Evolutionary conservation across 768 basidiomycete genomes (phyloP), one percentile per base, ranked within the genome.

Genomic region (Tylopilus subfusipes): DNA sequence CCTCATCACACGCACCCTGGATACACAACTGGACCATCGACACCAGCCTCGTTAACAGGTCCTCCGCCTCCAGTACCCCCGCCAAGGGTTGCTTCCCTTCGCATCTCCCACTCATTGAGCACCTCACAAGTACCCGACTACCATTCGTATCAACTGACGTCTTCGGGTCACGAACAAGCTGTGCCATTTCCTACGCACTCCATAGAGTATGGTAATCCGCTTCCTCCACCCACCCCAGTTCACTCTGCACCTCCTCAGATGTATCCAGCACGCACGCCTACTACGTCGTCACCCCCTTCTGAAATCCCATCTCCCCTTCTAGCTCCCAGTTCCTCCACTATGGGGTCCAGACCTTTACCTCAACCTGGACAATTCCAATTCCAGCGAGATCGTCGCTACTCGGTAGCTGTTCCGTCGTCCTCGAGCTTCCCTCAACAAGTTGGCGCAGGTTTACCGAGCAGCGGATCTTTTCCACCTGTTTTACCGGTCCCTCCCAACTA

Each of bases 401-500:
- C 69, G 8, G 49, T 71, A 44, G 64, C 67, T 5, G 49, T 62
- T 31, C 58, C 54, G 1, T 66, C 68, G n/a, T 68, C 70, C 18
- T 66, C 66, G 2, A 72, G 70, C 44, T 72, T 69, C 39, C 68
- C 66, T 44, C 68, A 66, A 13, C 69, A 67, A 2, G 24, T 52
- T 45, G 59, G 60, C 16, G 30, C 56, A 11, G 52, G 59, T 34
- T 56, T 65, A 25, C 54, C 52, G 21, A 61, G 50, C 36, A 52
- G 52, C 24, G 60, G 55, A 43, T 59, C 66, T 16, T 60, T 60
- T 45, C 49, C 67, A 27, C 53, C 42, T 19, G 52, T 50, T 2
- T 60, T 48, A 27, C 59, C 62, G 29, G 56, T 69, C 45, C 57
- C 64, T 27, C 67, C 77, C 9, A 73, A 76, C 36, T 76, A 75